Evolutionary conservation across 495 filamentous ascomycete species (phyloP).

Genomic region (Aspergillus sclerotiicarbonarius): DNA sequence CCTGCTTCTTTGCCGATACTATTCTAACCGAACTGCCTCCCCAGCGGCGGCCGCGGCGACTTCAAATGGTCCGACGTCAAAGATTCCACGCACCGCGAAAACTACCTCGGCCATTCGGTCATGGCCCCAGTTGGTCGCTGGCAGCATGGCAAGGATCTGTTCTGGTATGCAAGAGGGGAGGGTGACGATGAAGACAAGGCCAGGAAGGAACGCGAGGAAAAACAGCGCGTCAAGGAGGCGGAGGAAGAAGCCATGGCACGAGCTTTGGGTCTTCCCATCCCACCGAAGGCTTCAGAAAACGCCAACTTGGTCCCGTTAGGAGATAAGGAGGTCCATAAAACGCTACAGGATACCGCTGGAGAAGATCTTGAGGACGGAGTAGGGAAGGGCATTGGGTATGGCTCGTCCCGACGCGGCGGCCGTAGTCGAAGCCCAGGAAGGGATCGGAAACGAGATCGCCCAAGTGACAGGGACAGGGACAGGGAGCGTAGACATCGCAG

Average conservation of each 20-base stretch:
- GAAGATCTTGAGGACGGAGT: constrained; percentile 23
- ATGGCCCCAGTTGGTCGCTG: constrained; percentile 96
- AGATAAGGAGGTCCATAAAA: constrained; percentile 27
- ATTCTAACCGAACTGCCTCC: constrained; percentile 12
- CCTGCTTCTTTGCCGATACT: neutral
- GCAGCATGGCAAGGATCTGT: constrained; percentile 84
- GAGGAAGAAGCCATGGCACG: constrained; percentile 85
- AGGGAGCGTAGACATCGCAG: constrained; percentile 37
- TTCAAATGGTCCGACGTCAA: constrained; percentile 98
- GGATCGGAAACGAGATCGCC: constrained; percentile 29
- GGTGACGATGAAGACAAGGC: constrained; percentile 55
- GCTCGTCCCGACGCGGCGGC: constrained; percentile 24
- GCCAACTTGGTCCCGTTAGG: constrained; percentile 45
- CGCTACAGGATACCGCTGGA: constrained; percentile 30
- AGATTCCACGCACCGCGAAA: constrained; percentile 82
- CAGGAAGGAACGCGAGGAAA: constrained; percentile 67
- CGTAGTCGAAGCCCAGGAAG: constrained; percentile 34
- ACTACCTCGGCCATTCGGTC: constrained; percentile 93
- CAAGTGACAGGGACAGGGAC: constrained; percentile 28
- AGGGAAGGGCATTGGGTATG: constrained; percentile 25
- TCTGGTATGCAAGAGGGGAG: constrained; percentile 82
- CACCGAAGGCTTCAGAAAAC: constrained; percentile 37
- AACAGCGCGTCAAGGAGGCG: constrained; percentile 79
- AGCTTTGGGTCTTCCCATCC: constrained; percentile 76
- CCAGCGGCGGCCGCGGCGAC: constrained; percentile 82